Conservation (phyloP, 129 eudicot species). For the Flaveria ramosissima region DNA sequence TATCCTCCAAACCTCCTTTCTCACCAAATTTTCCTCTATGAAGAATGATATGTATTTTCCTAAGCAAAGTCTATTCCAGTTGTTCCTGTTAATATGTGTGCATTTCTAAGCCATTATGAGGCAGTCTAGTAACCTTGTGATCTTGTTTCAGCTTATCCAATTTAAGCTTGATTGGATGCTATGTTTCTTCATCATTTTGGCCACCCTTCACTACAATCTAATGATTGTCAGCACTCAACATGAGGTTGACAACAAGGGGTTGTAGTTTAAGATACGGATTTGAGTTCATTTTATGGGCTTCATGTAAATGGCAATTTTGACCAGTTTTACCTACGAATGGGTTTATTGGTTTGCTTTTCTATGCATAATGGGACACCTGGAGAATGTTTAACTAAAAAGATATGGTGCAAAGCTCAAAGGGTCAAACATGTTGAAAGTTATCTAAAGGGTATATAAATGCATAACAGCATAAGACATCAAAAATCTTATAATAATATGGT, state of each 20-base stretch:
- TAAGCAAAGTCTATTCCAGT: constrained; percentile 5
- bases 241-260: too few species aligned
- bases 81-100: constrained; percentile 19
- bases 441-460: neutral
- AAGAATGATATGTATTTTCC: neutral
- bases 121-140: too few species aligned
- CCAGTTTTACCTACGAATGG: neutral
- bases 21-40: neutral
- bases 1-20: neutral
- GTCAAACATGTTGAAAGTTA: neutral
- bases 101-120: constrained; percentile 3
- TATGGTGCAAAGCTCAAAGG: neutral
- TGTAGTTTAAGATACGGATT: too few species aligned
- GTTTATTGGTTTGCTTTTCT: neutral
- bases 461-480: neutral
- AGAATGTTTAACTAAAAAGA: neutral
- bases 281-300: neutral
- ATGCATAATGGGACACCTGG: neutral
- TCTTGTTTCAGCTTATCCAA: too few species aligned
- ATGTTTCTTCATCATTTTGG: too few species aligned
- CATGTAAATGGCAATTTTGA: neutral
- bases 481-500: neutral
- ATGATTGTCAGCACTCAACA: too few species aligned
- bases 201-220: too few species aligned
- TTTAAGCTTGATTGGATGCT: too few species aligned